Conservation (phyloP, 257 asterid species). For the Handroanthus guayacan region DNA sequence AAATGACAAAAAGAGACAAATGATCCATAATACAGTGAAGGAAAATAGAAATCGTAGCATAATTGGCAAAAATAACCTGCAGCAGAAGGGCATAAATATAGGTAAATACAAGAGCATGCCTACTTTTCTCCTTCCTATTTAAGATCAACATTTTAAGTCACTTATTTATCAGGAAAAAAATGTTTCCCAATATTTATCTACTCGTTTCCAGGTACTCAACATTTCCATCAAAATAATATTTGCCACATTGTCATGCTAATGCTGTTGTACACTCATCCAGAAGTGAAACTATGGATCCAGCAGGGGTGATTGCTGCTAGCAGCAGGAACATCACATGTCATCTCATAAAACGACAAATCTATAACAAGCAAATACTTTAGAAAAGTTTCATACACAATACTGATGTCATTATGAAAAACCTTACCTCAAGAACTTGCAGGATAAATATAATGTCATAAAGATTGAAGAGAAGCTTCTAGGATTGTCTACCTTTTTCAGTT, state of each 20-base stretch:
- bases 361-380: neutral
- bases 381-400: neutral
- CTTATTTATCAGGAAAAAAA: neutral
- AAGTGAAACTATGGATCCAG: neutral
- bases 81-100: neutral
- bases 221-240: neutral
- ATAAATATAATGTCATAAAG: neutral
- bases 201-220: neutral
- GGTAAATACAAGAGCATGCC: neutral
- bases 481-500: neutral
- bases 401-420: neutral
- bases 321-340: neutral
- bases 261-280: neutral
- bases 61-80: neutral
- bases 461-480: neutral
- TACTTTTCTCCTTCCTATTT: slow-evolving; percentile 4
- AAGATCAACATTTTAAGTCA: neutral
- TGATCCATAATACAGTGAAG: slow-evolving; percentile 15
- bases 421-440: neutral
- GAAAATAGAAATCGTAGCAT: neutral
- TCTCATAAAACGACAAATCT: neutral
- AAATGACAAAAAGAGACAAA: neutral
- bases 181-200: neutral
- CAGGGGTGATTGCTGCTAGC: neutral
- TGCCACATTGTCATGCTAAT: neutral